A percentile compares a stretch with the other conserved stretches of the same genome.
Conservation (phyloP, 257 asterid species). For the Ilex asprella region DNA sequence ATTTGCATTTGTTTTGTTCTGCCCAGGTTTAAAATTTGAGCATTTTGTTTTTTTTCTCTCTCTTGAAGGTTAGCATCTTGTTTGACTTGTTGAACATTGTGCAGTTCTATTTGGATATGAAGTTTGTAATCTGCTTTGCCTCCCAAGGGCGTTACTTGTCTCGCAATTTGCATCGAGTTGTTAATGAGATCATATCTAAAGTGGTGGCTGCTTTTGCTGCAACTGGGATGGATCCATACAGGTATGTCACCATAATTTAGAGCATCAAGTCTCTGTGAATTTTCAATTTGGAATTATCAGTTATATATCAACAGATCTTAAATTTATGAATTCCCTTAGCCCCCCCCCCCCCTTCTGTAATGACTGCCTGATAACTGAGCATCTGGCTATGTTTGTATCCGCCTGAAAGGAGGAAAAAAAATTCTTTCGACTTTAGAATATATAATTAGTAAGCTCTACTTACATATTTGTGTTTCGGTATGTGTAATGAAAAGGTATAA, state of each 20-base stretch:
- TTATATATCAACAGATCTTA: too few relatives aligned
- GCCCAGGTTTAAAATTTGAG: constrained; percentile 5
- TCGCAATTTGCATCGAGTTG: constrained; percentile 78
- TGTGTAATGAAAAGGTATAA: too few relatives aligned
- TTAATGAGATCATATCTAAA: constrained; percentile 74
- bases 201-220: constrained; percentile 72
- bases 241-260: constrained; percentile 33
- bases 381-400: too few relatives aligned
- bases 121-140: constrained; percentile 88
- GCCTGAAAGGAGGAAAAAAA: too few relatives aligned
- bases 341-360: too few relatives aligned
- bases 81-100: constrained; percentile 3
- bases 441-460: too few relatives aligned
- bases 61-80: constrained; percentile 11
- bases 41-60: constrained; percentile 9
- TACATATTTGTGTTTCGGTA: too few relatives aligned
- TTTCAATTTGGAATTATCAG: too few relatives aligned
- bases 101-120: constrained; percentile 98
- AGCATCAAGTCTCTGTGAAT: too few relatives aligned
- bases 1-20: constrained; percentile 7
- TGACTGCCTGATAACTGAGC: too few relatives aligned
- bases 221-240: constrained; percentile 85
- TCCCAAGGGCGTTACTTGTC: constrained; percentile 95
- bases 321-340: too few relatives aligned
- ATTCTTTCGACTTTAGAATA: too few relatives aligned